phyloP scores from a whole-genome alignment of 2,329 filamentous ascomycete species.

The Coniosporium tulheliwenetii region DNA sequence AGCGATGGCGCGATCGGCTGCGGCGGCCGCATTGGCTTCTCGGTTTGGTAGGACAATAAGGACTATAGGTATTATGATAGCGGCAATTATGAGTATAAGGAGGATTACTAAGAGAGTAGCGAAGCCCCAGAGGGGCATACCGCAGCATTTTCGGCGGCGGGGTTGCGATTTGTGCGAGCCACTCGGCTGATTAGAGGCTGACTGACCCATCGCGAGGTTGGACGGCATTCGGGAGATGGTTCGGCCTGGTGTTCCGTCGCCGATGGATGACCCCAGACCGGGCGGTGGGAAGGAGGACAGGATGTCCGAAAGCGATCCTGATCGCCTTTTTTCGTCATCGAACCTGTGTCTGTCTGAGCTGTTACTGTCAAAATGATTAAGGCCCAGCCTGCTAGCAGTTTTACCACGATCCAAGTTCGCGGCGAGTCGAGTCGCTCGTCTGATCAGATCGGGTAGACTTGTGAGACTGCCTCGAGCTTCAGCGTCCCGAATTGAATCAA shows the following conservation, averaged over 20 bases:
- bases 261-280: slow-evolving; percentile 23
- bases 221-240: slow-evolving; percentile 2
- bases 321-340: slow-evolving; percentile 21
- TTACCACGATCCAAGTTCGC: slow-evolving; percentile 75
- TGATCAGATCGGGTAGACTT: slow-evolving; percentile 80
- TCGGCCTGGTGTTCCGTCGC: neutral
- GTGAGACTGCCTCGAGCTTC: slow-evolving; percentile 81
- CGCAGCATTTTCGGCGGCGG: slow-evolving; percentile 56
- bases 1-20: slow-evolving; percentile 18
- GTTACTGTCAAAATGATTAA: slow-evolving; percentile 30
- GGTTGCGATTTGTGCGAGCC: neutral
- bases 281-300: slow-evolving; percentile 50
- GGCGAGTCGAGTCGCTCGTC: slow-evolving; percentile 71
- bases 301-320: slow-evolving; percentile 46
- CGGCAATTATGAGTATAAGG: slow-evolving; percentile 60
- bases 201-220: neutral
- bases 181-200: neutral
- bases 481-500: slow-evolving; percentile 65
- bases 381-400: slow-evolving; percentile 42
- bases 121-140: slow-evolving; percentile 68
- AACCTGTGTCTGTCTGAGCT: slow-evolving; percentile 6
- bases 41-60: slow-evolving; percentile 39
- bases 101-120: slow-evolving; percentile 49
- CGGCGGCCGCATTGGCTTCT: slow-evolving; percentile 12
- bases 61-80: slow-evolving; percentile 62